Conservation (phyloP, 2,329 filamentous ascomycete genomes). For the Ceratocystis destructans region DNA sequence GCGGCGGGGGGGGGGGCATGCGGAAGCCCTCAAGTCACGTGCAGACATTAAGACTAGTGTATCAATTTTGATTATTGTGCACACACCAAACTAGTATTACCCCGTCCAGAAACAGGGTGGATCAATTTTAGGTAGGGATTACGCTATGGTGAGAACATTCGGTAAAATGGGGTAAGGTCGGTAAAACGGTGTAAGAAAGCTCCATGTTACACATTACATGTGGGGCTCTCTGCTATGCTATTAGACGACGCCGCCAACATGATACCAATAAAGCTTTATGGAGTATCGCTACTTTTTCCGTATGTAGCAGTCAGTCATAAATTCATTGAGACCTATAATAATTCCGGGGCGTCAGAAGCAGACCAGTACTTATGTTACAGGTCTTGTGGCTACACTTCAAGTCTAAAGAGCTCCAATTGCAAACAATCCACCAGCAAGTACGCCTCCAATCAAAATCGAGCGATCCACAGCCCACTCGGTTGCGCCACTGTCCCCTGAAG, state of each 20-base stretch:
- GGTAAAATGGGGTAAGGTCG: neutral
- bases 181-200: neutral
- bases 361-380: neutral
- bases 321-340: neutral
- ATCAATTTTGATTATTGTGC: constrained; percentile 9
- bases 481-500: constrained; percentile 12
- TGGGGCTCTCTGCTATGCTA: neutral
- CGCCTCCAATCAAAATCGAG: constrained; percentile 20
- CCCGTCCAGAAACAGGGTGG: neutral
- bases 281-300: too few relatives aligned
- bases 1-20: neutral
- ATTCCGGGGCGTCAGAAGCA: neutral
- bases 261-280: too few relatives aligned
- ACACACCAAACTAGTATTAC: neutral
- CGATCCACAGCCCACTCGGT: constrained; percentile 9
- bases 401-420: constrained; percentile 21
- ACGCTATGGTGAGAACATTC: neutral
- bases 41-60: neutral
- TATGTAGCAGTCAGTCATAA: neutral
- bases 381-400: neutral
- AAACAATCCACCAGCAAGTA: constrained; percentile 21
- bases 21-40: constrained; percentile 14
- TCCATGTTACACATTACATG: neutral
- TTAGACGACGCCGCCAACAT: neutral
- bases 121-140: neutral